Conservation (phyloP, 2,329 filamentous ascomycete genomes). For the Fusarium euwallaceae region DNA sequence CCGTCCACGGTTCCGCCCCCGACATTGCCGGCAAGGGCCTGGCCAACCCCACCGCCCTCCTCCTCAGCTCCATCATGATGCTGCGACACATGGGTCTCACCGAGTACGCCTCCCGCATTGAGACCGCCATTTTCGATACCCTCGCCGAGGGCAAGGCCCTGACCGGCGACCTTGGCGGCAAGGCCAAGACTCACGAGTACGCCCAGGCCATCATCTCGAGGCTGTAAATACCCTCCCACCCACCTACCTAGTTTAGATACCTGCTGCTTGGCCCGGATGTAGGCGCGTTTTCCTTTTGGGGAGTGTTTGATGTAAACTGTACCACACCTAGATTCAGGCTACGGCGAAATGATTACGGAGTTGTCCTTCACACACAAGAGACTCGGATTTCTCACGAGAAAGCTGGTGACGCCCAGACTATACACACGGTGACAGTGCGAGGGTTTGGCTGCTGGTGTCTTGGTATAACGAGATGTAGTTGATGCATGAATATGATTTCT, state of each 20-base stretch:
- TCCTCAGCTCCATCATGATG: slow-evolving; percentile 99
- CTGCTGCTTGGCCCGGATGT: slow-evolving; percentile 38
- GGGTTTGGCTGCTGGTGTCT: slow-evolving; percentile 5
- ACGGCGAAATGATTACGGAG: slow-evolving; percentile 48
- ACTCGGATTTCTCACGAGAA: slow-evolving; percentile 26
- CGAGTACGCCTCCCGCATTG: slow-evolving; percentile 87
- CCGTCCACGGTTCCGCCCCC: slow-evolving; percentile 96
- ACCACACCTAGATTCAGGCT: slow-evolving; percentile 48
- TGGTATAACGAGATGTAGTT: not conserved
- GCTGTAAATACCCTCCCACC: slow-evolving; percentile 59
- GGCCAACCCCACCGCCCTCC: slow-evolving; percentile 96
- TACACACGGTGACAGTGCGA: slow-evolving; percentile 16
- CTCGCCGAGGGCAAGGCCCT: slow-evolving; percentile 96
- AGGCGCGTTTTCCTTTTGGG: slow-evolving; percentile 41
- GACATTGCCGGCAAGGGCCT: slow-evolving; percentile 97
- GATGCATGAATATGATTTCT: not conserved
- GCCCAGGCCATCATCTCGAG: slow-evolving; percentile 87
- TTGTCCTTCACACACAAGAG: slow-evolving; percentile 31
- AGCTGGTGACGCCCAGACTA: slow-evolving; percentile 20
- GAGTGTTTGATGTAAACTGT: slow-evolving; percentile 50
- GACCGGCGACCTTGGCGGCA: slow-evolving; percentile 96
- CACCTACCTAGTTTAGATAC: slow-evolving; percentile 41
- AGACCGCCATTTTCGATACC: slow-evolving; percentile 95
- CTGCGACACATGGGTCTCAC: slow-evolving; percentile 95
- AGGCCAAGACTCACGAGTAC: slow-evolving; percentile 95